Conservation (phyloP, 768 basidiomycete species). For the Leccinum longicurvipes region DNA sequence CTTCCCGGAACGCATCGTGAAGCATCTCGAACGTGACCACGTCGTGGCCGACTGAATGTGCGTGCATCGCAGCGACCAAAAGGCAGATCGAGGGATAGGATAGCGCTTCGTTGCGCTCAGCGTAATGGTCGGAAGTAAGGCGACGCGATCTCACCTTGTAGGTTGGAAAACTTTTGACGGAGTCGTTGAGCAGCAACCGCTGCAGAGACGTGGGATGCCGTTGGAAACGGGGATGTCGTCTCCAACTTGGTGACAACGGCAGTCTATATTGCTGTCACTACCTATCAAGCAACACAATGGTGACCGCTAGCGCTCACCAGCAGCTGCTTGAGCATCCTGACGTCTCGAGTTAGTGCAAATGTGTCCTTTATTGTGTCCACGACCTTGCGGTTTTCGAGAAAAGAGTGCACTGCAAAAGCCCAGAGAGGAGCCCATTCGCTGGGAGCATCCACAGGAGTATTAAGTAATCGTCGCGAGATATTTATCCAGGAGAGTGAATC, state of each 20-base stretch:
- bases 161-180: conserved; percentile 48
- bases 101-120: conserved; percentile 44
- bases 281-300: not conserved
- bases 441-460: conserved; percentile 20
- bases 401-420: conserved; percentile 52
- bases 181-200: conserved; percentile 52
- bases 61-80: conserved; percentile 81
- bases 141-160: conserved; percentile 45
- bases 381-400: conserved; percentile 50
- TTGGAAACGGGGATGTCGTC: conserved; percentile 52
- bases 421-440: conserved; percentile 62
- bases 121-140: not conserved
- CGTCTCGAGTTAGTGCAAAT: conserved; percentile 58
- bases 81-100: conserved; percentile 80
- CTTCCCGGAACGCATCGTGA: conserved; percentile 71
- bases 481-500: conserved; percentile 47
- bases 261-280: conserved; percentile 35
- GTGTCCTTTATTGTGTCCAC: conserved; percentile 51
- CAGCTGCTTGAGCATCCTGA: conserved; percentile 54
- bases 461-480: conserved; percentile 48
- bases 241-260: conserved; percentile 44
- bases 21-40: conserved; percentile 91
- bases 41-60: conserved; percentile 70
- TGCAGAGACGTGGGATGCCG: conserved; percentile 38
- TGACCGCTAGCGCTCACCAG: conserved; percentile 50